Conservation (phyloP, 345 rosid species). For the Triadica sebifera region DNA sequence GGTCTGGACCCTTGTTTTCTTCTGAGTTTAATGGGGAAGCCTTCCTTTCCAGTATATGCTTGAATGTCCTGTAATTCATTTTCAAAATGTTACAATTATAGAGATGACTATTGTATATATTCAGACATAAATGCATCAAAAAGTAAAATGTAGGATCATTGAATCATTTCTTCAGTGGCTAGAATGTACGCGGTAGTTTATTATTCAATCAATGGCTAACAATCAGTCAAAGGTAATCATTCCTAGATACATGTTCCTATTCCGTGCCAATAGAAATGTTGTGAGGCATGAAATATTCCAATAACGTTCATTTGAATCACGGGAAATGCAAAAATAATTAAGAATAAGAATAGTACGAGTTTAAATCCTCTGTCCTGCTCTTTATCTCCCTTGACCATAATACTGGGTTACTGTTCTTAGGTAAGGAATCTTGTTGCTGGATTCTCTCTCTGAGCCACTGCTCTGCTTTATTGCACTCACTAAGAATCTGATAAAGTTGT, state of each 20-base stretch:
- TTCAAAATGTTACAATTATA: background rate
- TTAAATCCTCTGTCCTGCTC: slow-evolving; percentile 49
- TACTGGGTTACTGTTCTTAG: slow-evolving; percentile 51
- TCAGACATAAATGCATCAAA: background rate
- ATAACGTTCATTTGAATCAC: background rate
- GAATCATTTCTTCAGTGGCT: background rate
- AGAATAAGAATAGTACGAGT: slow-evolving; percentile 31
- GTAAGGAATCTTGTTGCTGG: slow-evolving; percentile 45
- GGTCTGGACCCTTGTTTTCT: slow-evolving; percentile 8
- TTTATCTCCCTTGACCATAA: slow-evolving; percentile 62
- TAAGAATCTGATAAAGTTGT: slow-evolving; percentile 41
- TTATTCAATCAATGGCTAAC: background rate
- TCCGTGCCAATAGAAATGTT: background rate
- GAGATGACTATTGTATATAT: background rate
- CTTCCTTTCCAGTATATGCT: slow-evolving; percentile 25
- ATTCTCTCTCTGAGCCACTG: slow-evolving; percentile 63
- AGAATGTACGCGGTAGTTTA: too few species aligned
- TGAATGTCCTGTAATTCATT: slow-evolving; percentile 42
- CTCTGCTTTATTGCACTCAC: slow-evolving; percentile 67
- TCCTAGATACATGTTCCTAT: background rate
- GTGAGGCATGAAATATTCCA: background rate
- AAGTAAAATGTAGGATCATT: background rate
- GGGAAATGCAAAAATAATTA: background rate
- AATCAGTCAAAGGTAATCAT: background rate
- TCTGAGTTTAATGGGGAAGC: slow-evolving; percentile 15